phyloP scores from a whole-genome alignment of 73 alveolate genomes.

The Durusdinium trenchii region DNA sequence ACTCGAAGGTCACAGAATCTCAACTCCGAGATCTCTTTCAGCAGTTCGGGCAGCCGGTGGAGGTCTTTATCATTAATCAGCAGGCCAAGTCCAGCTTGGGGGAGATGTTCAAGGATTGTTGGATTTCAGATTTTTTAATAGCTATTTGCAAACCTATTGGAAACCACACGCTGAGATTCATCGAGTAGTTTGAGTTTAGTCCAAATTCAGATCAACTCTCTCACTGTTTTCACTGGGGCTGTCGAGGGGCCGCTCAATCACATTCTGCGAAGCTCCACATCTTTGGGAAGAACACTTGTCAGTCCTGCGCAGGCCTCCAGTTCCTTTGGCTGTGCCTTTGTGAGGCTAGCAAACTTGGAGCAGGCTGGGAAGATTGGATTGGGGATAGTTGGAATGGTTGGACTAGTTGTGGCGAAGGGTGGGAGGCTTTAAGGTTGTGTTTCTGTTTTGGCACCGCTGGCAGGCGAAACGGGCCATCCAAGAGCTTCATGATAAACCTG shows the following conservation, averaged over 20 bases:
- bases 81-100: background rate
- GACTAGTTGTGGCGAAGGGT: background rate
- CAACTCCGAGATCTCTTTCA: conserved; percentile 54
- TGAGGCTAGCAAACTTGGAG: conserved; percentile 33
- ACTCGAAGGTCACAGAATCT: conserved; percentile 42
- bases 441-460: background rate
- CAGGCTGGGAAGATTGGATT: conserved; percentile 54
- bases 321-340: conserved; percentile 63
- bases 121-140: too few relatives aligned
- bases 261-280: too few relatives aligned
- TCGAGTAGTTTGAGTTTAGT: too few relatives aligned
- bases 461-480: conserved; percentile 77
- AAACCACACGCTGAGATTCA: too few relatives aligned
- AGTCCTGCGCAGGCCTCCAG: too few relatives aligned
- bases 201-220: too few relatives aligned
- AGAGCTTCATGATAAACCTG: conserved; percentile 71
- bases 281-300: too few relatives aligned
- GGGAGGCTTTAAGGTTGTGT: background rate
- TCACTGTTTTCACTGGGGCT: too few relatives aligned
- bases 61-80: conserved; percentile 59
- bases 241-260: too few relatives aligned
- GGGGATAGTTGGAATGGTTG: background rate
- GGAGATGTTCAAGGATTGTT: too few relatives aligned
- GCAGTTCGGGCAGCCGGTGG: conserved; percentile 1
- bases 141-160: too few relatives aligned